These are phyloP conservation scores for Ceratocystis alfenasii DNA, from an alignment of 2,329 filamentous ascomycete species.

Conservation along the genomic window DNA sequence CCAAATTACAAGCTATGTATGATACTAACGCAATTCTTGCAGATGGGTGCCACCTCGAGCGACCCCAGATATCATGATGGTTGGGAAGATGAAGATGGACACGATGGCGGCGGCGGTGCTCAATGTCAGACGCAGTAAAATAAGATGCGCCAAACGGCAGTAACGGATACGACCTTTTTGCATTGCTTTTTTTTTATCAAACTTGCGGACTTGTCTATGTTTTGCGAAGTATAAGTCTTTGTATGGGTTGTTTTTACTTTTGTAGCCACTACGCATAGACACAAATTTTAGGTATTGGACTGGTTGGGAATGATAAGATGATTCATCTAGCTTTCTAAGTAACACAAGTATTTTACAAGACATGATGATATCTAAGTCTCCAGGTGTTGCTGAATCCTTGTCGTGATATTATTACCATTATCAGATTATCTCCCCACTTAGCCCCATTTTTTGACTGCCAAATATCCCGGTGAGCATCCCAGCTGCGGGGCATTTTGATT, in stretches of 20 bases:
- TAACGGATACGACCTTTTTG: background rate
- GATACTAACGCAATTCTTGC: conserved; percentile 9
- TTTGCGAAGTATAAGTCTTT: conserved; percentile 4
- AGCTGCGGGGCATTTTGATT: conserved; percentile 4
- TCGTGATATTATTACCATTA: background rate
- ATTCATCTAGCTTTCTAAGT: background rate
- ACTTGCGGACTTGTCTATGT: background rate
- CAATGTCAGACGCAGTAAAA: conserved; percentile 64
- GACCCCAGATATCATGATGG: conserved; percentile 53
- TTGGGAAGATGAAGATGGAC: conserved; percentile 62
- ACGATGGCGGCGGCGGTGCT: conserved; percentile 41
- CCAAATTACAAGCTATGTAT: background rate
- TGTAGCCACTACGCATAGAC: conserved; percentile 12
- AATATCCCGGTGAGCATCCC: conserved; percentile 11
- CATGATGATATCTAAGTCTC: background rate
- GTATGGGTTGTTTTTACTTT: conserved; percentile 2
- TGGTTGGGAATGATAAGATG: background rate
- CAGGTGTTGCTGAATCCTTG: background rate
- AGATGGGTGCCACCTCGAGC: conserved; percentile 61
- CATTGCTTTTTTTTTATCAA: conserved; percentile 11
- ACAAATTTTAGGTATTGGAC: conserved; percentile 11
- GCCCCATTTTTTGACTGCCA: conserved; percentile 13
- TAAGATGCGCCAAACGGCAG: background rate
- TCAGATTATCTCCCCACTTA: background rate
- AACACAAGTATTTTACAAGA: background rate